Evolutionary conservation across 164 flowering plant genomes (phyloP).

Genomic region (Annona squamosa): DNA sequence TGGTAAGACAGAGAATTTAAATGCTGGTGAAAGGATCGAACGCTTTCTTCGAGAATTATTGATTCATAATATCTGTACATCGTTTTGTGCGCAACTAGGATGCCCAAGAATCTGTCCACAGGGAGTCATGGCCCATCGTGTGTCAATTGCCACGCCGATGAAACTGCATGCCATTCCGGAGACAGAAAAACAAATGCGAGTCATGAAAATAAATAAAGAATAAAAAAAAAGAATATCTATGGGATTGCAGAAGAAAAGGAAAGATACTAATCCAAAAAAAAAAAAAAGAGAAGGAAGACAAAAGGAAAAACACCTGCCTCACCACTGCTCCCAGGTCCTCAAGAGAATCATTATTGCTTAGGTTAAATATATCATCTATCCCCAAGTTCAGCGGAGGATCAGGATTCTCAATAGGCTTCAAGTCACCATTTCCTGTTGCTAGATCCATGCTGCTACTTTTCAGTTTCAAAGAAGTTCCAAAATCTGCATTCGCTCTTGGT

Average conservation of each 20-base stretch:
- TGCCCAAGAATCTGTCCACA: neutral
- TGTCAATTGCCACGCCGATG: neutral
- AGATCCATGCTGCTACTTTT: neutral
- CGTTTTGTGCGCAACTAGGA: too few relatives aligned
- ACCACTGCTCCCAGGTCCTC: slow-evolving; percentile 6
- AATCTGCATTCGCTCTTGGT: neutral
- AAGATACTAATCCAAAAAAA: too few relatives aligned
- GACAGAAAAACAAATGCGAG: neutral
- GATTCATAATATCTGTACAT: too few relatives aligned
- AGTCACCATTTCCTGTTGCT: neutral
- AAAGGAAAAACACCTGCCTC: slow-evolving; percentile 1
- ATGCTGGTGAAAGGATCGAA: neutral
- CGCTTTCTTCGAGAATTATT: neutral
- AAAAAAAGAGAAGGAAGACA: neutral
- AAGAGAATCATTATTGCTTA: neutral
- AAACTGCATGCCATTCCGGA: neutral
- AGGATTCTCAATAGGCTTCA: neutral
- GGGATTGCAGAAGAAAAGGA: neutral
- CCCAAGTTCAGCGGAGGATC: neutral
- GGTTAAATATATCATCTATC: neutral
- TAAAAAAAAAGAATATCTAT: neutral
- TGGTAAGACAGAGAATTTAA: too few relatives aligned
- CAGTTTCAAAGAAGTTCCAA: neutral
- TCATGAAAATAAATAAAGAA: too few relatives aligned
- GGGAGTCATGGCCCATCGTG: neutral